Percentiles rank a stretch among this genome's conserved stretches.
Conservation (phyloP, 106 monocot genomes). For the Acorus gramineus region DNA sequence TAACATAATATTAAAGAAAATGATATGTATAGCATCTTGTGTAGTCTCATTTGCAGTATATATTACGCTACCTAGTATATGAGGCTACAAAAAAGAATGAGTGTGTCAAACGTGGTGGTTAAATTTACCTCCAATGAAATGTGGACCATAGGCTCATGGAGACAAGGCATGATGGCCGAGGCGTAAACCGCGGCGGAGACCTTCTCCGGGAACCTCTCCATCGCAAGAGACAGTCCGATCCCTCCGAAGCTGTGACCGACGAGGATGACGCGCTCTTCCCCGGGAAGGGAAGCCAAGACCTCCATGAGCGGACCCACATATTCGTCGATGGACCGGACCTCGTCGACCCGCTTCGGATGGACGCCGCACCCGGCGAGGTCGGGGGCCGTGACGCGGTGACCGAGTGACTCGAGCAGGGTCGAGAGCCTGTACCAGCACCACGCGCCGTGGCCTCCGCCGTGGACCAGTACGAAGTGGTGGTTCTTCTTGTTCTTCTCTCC, state of each 20-base stretch:
- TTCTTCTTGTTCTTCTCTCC: no score
- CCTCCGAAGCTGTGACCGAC: constrained; percentile 7
- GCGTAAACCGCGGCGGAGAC: constrained; percentile 1
- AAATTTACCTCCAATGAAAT: no score
- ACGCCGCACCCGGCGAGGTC: constrained; percentile 31
- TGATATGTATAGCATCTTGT: no score
- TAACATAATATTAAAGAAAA: no score
- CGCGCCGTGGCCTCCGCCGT: constrained; percentile 38
- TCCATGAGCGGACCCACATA: constrained; percentile 24
- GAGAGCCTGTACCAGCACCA: constrained; percentile 51
- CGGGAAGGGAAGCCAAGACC: background rate
- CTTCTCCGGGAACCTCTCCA: constrained; percentile 4
- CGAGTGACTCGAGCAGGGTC: constrained; percentile 3
- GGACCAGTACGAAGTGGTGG: constrained; percentile 23
- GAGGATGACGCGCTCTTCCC: constrained; percentile 1
- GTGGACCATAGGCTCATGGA: no score
- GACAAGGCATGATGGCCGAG: constrained; percentile 5
- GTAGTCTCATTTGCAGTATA: no score
- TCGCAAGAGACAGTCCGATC: background rate
- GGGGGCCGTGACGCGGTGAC: constrained; percentile 18
- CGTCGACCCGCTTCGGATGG: constrained; percentile 11
- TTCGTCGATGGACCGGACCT: constrained; percentile 16
- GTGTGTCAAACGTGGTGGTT: no score
- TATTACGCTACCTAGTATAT: no score
- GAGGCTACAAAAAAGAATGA: no score